Percentiles rank a stretch among this genome's conserved stretches.
Evolutionary conservation across 23 red algal species (phyloP).

Genomic region (Gracilariopsis chorda): DNA sequence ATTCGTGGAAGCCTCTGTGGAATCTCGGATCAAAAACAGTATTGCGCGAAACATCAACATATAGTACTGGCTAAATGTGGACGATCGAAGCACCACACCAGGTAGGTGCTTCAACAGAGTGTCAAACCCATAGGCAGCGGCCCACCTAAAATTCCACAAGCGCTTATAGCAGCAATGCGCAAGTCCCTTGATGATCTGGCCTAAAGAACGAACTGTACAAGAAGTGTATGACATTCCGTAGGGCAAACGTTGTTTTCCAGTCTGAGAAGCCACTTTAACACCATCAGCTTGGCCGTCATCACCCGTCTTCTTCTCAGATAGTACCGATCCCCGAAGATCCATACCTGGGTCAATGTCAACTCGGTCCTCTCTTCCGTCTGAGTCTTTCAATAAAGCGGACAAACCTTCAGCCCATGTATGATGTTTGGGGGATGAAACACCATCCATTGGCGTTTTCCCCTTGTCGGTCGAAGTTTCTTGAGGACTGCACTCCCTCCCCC

Average conservation of each 20-base stretch:
- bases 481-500: too few relatives aligned
- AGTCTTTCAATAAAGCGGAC: not conserved
- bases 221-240: not conserved
- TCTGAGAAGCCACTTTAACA: too few relatives aligned
- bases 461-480: not conserved
- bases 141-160: conserved; percentile 48
- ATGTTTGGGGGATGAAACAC: not conserved
- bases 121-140: conserved; percentile 56
- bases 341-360: not conserved
- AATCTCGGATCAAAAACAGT: not conserved
- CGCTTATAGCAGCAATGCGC: conserved; percentile 74
- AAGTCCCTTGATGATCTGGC: conserved; percentile 47
- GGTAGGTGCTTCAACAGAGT: not conserved
- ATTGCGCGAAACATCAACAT: conserved; percentile 4
- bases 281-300: too few relatives aligned
- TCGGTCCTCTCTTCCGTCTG: not conserved
- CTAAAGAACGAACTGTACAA: not conserved
- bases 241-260: too few relatives aligned
- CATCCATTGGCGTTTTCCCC: not conserved
- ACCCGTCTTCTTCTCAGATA: too few relatives aligned
- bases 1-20: not conserved
- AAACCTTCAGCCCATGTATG: not conserved
- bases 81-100: not conserved
- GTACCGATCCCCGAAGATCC: too few relatives aligned
- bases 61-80: not conserved